Percentiles rank a stretch among this genome's conserved stretches.
Conservation (phyloP, 345 rosid species). For the Dimocarpus longan region DNA sequence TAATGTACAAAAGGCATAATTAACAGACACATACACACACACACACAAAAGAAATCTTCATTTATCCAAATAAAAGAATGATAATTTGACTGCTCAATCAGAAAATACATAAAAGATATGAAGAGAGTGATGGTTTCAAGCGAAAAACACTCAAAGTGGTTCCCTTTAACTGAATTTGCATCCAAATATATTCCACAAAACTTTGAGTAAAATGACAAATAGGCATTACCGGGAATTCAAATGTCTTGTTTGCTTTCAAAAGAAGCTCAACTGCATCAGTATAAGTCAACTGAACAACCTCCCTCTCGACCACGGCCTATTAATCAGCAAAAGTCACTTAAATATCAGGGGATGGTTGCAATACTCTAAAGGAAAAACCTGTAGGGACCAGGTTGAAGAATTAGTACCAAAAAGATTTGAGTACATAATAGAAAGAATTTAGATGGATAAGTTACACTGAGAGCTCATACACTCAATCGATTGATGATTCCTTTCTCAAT, state of each 20-base stretch:
- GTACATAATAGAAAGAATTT: conserved; percentile 14
- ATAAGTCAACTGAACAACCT: conserved; percentile 84
- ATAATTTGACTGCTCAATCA: background rate
- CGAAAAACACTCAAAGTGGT: background rate
- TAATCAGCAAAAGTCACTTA: conserved; percentile 20
- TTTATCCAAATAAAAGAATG: background rate
- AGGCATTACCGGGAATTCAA: conserved; percentile 81
- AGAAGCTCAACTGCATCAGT: conserved; percentile 92
- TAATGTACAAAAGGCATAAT: background rate
- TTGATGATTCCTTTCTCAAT: conserved; percentile 92
- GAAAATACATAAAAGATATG: background rate
- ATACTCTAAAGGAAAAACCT: background rate
- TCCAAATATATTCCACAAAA: background rate
- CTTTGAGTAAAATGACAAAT: background rate
- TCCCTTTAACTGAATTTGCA: conserved; percentile 2
- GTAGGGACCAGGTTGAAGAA: background rate
- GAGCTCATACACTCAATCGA: conserved; percentile 78
- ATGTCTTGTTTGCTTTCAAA: conserved; percentile 73
- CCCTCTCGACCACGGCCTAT: conserved; percentile 88
- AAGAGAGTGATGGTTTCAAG: background rate
- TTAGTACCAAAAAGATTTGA: background rate
- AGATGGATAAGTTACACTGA: conserved; percentile 30
- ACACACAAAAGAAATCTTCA: background rate
- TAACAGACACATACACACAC: no score
- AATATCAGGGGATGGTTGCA: conserved; percentile 1